Conservation (phyloP, 139 green algal species). For the Parachlorella kessleri region DNA sequence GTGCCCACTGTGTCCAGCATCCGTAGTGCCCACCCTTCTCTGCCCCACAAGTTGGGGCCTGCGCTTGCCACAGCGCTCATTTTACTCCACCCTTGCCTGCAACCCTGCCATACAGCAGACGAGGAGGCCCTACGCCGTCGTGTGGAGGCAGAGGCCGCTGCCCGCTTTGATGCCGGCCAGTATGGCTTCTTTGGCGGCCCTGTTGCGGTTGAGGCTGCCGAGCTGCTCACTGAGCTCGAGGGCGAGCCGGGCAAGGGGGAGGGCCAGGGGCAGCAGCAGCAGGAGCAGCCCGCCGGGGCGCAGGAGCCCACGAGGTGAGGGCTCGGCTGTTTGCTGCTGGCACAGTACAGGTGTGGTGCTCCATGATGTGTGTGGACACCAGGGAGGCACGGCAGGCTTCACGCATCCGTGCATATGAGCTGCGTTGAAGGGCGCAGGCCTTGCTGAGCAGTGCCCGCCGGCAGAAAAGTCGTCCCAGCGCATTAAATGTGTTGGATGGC, state of each 20-base stretch:
- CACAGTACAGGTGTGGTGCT: too few relatives aligned
- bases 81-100: not conserved
- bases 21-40: too few relatives aligned
- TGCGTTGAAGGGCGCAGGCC: not conserved
- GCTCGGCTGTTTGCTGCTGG: too few relatives aligned
- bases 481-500: too few relatives aligned
- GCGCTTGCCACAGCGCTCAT: not conserved
- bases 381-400: not conserved
- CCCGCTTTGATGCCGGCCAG: conserved; percentile 36
- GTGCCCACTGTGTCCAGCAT: too few relatives aligned
- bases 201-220: not conserved
- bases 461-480: too few relatives aligned
- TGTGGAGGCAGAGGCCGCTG: conserved; percentile 14
- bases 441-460: too few relatives aligned
- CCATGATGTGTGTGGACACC: too few relatives aligned
- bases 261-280: too few relatives aligned
- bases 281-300: too few relatives aligned
- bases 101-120: not conserved
- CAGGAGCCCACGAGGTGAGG: too few relatives aligned
- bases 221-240: conserved; percentile 27
- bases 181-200: conserved; percentile 43
- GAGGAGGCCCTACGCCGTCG: conserved; percentile 21
- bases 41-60: too few relatives aligned
- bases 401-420: not conserved
- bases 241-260: not conserved